Evolutionary conservation across 306 rosid genomes (phyloP).

Genomic region (Quercus aquifolioides): DNA sequence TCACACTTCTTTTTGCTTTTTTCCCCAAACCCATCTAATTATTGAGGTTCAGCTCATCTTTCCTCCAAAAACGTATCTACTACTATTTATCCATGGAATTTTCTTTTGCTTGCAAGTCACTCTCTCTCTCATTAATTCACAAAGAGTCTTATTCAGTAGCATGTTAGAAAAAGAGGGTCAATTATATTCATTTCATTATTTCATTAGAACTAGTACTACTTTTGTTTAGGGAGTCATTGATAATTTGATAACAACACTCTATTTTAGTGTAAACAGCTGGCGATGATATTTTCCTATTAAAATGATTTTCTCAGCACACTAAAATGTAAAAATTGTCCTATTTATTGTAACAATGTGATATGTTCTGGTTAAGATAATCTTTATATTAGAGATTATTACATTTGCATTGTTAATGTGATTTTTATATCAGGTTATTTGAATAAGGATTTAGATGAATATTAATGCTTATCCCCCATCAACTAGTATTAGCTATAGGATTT

Average conservation of each 20-base stretch:
- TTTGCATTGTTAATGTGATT: too few relatives aligned
- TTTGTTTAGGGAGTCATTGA: background rate
- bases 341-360: too few relatives aligned
- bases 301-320: too few relatives aligned
- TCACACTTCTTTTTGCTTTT: slow-evolving; percentile 64
- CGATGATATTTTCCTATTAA: background rate
- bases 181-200: background rate
- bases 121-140: slow-evolving; percentile 26
- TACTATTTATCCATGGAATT: slow-evolving; percentile 39
- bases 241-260: background rate
- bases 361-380: too few relatives aligned
- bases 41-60: slow-evolving; percentile 73
- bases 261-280: background rate
- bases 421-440: too few relatives aligned
- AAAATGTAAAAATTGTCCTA: too few relatives aligned
- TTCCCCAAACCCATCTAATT: slow-evolving; percentile 40
- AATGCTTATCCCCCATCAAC: too few relatives aligned
- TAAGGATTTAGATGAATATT: too few relatives aligned
- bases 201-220: background rate
- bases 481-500: too few relatives aligned
- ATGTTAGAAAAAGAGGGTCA: slow-evolving; percentile 21
- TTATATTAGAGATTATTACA: too few relatives aligned
- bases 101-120: slow-evolving; percentile 41
- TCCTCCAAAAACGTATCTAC: slow-evolving; percentile 27
- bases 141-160: slow-evolving; percentile 38